Base-by-base conservation (phyloP, 2,329 filamentous ascomycete species). In the Fusarium foetens region DNA sequence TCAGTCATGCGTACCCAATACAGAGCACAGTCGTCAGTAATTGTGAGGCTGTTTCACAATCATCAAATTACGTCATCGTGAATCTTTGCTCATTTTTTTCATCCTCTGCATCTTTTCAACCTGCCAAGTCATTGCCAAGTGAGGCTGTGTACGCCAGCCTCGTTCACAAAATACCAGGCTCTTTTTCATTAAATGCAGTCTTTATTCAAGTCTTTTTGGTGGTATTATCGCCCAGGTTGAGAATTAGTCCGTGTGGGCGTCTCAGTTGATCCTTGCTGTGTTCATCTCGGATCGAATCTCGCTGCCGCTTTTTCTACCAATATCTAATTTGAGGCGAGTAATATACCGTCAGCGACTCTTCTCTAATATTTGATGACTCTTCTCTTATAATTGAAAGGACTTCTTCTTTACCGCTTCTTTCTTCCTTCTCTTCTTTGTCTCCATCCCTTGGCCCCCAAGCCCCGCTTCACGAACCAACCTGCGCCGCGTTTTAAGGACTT, bases 381-480 rank as follows among this genome's bases (percentile, higher is more conserved):
- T 52, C 5, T 52, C n/a, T 21, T 25, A 25, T 51, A 51, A 8
- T 14, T 25, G 48, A 25, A 19, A 33, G 29, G 19, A n/a, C 5
- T 36, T 25, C 25, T 52, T 13, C 29, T 43, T 55, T 42, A 51
- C 36, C 42, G 48, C 49, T n/a, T 62, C 16, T 43, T 27, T 35
- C 23, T 29, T 27, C 38, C 35, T 49, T 19, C 21, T 29, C 49
- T 53, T 55, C 35, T 43, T 49, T 48, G n/a, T 35, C 36, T 52
- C 57, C 36, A 62, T 57, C 55, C 71, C 46, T 46, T 48, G 60
- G 62, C 71, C 73, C 69, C 71, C 55, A 52, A 54, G 54, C 64
- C 70, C 71, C 73, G 65, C 67, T 52, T 68, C 66, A 70, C 63
- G 35, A 72, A 68, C 70, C 71, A 72, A 42, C 52, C 45, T 63